Evolutionary conservation across 202 grass and related monocot species (phyloP).

Genomic region (Saccharum hybrid): DNA sequence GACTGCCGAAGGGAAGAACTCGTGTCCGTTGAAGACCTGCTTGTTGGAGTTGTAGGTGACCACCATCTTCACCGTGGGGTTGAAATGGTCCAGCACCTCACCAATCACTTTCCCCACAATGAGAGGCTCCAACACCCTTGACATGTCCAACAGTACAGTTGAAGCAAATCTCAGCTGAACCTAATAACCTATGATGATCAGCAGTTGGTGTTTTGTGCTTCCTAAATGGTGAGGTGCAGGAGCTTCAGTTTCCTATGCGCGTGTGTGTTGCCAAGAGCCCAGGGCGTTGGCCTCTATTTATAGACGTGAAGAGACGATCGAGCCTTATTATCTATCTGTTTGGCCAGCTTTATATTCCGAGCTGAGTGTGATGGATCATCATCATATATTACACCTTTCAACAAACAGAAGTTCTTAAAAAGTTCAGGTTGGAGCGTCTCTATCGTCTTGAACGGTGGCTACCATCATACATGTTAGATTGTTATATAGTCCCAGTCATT

Average conservation of each 20-base stretch:
- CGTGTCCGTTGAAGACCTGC: slow-evolving; percentile 89
- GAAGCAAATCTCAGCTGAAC: slow-evolving; percentile 5
- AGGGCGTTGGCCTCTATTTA: slow-evolving; percentile 46
- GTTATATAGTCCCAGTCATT: slow-evolving; percentile 20
- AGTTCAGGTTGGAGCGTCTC: slow-evolving; percentile 25
- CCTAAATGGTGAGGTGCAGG: slow-evolving; percentile 23
- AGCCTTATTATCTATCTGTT: slow-evolving; percentile 37
- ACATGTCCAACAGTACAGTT: slow-evolving; percentile 48
- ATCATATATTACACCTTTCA: slow-evolving; percentile 35
- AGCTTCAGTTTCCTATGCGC: not conserved
- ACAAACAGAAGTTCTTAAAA: slow-evolving; percentile 34
- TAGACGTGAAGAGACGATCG: slow-evolving; percentile 36
- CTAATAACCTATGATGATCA: not conserved
- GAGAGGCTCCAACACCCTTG: slow-evolving; percentile 72
- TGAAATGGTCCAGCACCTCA: slow-evolving; percentile 84
- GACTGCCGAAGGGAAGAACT: slow-evolving; percentile 83
- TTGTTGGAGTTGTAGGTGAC: slow-evolving; percentile 81
- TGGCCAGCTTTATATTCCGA: slow-evolving; percentile 30
- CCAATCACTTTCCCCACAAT: slow-evolving; percentile 87
- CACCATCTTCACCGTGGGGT: slow-evolving; percentile 73
- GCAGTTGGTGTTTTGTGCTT: slow-evolving; percentile 8
- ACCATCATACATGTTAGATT: slow-evolving; percentile 36
- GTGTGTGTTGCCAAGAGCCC: slow-evolving; percentile 24
- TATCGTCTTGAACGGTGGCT: slow-evolving; percentile 26
- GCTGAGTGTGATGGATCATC: slow-evolving; percentile 34